Conservation (phyloP, 2,329 filamentous ascomycete species). For the Tricladium varicosporioides region DNA sequence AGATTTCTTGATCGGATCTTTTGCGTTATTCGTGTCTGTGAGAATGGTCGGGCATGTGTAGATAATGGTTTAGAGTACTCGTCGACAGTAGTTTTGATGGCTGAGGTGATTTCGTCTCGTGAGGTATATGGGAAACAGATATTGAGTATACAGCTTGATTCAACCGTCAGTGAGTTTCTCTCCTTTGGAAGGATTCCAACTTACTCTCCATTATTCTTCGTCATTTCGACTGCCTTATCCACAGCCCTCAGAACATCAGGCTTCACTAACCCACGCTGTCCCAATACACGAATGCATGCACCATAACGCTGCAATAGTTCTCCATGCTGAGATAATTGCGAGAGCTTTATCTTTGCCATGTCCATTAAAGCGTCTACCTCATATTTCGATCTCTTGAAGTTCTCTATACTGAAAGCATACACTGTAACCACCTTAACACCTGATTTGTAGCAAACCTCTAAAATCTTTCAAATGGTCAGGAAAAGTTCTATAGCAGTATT, state of each 20-base stretch:
- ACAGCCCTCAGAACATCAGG: conserved; percentile 87
- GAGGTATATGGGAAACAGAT: conserved; percentile 98
- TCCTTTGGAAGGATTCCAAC: conserved; percentile 20
- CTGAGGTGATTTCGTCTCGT: conserved; percentile 88
- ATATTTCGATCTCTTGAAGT: conserved; percentile 95
- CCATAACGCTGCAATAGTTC: conserved; percentile 92
- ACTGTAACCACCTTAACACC: conserved; percentile 96
- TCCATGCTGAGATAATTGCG: conserved; percentile 88
- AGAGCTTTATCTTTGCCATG: conserved; percentile 92
- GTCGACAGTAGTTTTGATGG: conserved; percentile 81
- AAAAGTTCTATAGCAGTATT: neutral
- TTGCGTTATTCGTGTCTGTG: conserved; percentile 80
- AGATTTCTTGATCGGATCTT: conserved; percentile 73
- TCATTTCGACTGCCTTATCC: conserved; percentile 81
- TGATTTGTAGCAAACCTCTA: conserved; percentile 97
- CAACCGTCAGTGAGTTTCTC: conserved; percentile 13
- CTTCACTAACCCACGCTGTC: conserved; percentile 79
- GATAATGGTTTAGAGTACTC: conserved; percentile 76
- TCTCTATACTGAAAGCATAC: conserved; percentile 98
- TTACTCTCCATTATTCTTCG: conserved; percentile 79
- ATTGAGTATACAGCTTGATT: conserved; percentile 66
- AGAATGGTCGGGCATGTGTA: conserved; percentile 70
- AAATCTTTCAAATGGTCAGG: conserved; percentile 54
- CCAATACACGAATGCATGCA: conserved; percentile 80
- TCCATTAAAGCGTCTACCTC: conserved; percentile 98